Evolutionary conservation across 1,139 yeast genomes (phyloP), one percentile per base, ranked within the genome.

Genomic region (Torulaspora globosa): DNA sequence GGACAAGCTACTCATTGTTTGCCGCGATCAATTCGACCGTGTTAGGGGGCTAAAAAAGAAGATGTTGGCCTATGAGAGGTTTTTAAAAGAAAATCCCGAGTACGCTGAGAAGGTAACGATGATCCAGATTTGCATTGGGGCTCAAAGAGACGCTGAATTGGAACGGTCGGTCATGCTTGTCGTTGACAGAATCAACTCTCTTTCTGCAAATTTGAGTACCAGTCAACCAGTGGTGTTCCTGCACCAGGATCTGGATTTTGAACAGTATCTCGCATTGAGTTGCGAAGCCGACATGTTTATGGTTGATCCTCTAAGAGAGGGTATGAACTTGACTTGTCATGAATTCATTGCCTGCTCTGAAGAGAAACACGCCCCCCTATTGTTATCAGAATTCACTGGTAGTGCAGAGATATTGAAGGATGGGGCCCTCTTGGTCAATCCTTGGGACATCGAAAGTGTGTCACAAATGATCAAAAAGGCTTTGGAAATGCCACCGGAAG

Each of bases 321-420:
- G 98, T 15, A 85, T 92, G 86, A 92, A 92, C 60, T 72, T 92
- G 62, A 89, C 98, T 0, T 89, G 97, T 59, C 98, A 94, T 62
- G 98, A 92, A 65, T 94, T 84, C 63, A 78, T 89, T 31, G 83
- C 82, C 47, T 88, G 96, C 21, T 79, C 95, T 3, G 71, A 74
- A 24, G 80, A 78, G 34, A 76, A 78, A 52, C 80, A 84, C 54
- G 84, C 96, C 0, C 96, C 97, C 0, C 74, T 92, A 54, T 75
- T 92, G 48, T 68, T 92, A 49, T 85, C 96, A 32, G 99, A 92
- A 65, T 92, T 94, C 58, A 89, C 97, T 0, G 98, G 98, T 1
- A 85, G 96, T 11, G 95, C 97, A 0, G 75, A 84, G 1, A 78
- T 90, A 5, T 72, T 94, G 42, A 79, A 78, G 2, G 66, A 75